Conservation (phyloP, 495 filamentous ascomycete species). For the Usnea hakonensis region DNA sequence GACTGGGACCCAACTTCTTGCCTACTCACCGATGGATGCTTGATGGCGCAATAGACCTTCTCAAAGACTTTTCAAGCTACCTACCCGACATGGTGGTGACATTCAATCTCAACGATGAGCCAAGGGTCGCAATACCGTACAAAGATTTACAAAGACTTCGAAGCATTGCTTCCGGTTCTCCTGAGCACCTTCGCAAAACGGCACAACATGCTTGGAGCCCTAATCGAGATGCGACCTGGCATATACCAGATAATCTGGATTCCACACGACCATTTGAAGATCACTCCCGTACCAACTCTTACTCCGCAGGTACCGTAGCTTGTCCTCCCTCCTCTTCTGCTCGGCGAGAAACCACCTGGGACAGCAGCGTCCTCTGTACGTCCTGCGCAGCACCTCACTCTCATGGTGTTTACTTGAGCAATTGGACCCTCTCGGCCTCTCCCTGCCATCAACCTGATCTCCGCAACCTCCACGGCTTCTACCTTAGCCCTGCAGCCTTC, state of each 20-base stretch:
- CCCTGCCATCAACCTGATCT: slow-evolving; percentile 78
- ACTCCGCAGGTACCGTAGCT: slow-evolving; percentile 39
- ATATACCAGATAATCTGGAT: slow-evolving; percentile 35
- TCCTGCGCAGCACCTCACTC: slow-evolving; percentile 60
- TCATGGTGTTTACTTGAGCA: slow-evolving; percentile 53
- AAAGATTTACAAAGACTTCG: slow-evolving; percentile 42
- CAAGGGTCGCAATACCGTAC: slow-evolving; percentile 66
- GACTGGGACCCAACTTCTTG: slow-evolving; percentile 38
- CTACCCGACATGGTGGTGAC: slow-evolving; percentile 76
- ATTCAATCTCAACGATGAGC: slow-evolving; percentile 71
- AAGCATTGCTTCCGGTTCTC: slow-evolving; percentile 30
- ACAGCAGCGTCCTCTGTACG: slow-evolving; percentile 50
- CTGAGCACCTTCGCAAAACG: slow-evolving; percentile 21
- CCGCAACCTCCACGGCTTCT: slow-evolving; percentile 61
- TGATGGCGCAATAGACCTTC: slow-evolving; percentile 52
- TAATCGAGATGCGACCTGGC: slow-evolving; percentile 36
- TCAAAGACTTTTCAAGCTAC: slow-evolving; percentile 58
- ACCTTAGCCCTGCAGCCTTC: slow-evolving; percentile 56
- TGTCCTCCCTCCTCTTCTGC: slow-evolving; percentile 53
- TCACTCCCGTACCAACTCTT: slow-evolving; percentile 36
- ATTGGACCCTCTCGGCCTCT: slow-evolving; percentile 57
- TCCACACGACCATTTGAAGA: slow-evolving; percentile 45
- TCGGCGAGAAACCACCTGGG: slow-evolving; percentile 46
- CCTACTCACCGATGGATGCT: slow-evolving; percentile 52
- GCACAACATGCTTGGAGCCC: slow-evolving; percentile 31